Conservation (phyloP, 2,329 filamentous ascomycete genomes). For the Penicillium sp. region DNA sequence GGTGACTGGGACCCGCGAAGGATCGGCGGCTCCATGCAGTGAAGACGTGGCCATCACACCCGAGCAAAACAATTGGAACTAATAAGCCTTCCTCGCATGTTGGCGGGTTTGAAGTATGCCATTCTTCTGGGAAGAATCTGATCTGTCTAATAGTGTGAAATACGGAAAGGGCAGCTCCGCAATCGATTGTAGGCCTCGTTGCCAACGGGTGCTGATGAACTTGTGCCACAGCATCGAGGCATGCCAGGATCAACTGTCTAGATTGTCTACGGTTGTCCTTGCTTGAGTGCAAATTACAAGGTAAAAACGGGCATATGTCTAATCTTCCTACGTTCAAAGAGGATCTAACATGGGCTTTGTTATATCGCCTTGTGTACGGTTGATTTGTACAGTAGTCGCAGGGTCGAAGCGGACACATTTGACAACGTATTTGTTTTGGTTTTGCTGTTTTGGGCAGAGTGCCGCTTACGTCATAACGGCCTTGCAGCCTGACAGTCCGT, state of each 20-base stretch:
- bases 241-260: conserved; percentile 4
- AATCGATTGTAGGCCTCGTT: conserved; percentile 8
- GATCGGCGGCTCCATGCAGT: conserved; percentile 29
- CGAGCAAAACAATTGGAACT: conserved; percentile 9
- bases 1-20: conserved; percentile 23
- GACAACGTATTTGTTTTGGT: conserved; percentile 33
- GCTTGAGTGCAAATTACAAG: not conserved
- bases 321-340: not conserved
- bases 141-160: conserved; percentile 11
- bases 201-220: conserved; percentile 5
- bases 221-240: conserved; percentile 19
- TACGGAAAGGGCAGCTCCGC: conserved; percentile 15
- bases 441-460: conserved; percentile 27
- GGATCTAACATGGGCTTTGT: not conserved
- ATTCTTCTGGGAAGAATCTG: conserved; percentile 2
- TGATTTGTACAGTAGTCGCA: not conserved
- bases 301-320: not conserved
- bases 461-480: conserved; percentile 10
- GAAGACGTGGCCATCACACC: conserved; percentile 28
- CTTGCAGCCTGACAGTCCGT: not conserved
- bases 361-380: not conserved
- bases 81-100: not conserved
- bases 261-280: not conserved
- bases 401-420: not conserved
- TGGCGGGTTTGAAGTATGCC: not conserved